These are phyloP conservation scores for Flaveria ramosissima DNA, from an alignment of 129 eudicot species.

Conservation along the genomic window DNA sequence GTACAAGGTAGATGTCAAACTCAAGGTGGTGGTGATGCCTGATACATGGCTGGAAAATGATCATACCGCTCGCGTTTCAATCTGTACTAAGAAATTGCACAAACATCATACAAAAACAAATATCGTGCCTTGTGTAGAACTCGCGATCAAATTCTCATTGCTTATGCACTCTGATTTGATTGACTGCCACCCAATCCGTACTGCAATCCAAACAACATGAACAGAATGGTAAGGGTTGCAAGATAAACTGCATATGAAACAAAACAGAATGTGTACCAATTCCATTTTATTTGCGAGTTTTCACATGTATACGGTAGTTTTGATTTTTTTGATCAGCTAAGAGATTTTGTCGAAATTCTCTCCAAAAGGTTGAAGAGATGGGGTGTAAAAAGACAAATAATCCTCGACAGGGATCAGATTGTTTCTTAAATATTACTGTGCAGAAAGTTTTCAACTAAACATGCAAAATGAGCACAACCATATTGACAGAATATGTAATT, in stretches of 20 bases:
- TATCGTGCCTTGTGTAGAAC: slow-evolving; percentile 2
- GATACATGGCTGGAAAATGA: slow-evolving; percentile 18
- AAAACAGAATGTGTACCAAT: background rate
- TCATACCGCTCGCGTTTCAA: slow-evolving; percentile 20
- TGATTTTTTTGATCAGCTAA: background rate
- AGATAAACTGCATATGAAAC: slow-evolving; percentile 3
- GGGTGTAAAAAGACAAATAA: background rate
- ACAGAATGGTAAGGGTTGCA: background rate
- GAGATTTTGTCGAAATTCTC: background rate
- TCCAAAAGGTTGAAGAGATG: background rate
- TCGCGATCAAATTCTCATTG: slow-evolving; percentile 21
- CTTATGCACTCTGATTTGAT: slow-evolving; percentile 37
- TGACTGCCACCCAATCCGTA: slow-evolving; percentile 56
- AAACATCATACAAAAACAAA: slow-evolving; percentile 12
- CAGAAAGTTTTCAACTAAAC: background rate
- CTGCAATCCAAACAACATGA: slow-evolving; percentile 43
- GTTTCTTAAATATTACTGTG: no score
- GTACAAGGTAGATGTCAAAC: slow-evolving; percentile 29
- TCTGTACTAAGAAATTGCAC: slow-evolving; percentile 32
- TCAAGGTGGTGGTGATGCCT: slow-evolving; percentile 25
- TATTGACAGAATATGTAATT: background rate
- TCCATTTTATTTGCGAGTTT: background rate
- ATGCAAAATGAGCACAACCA: background rate
- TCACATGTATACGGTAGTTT: background rate
- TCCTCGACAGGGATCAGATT: background rate